Evolutionary conservation across 768 basidiomycete species (phyloP).

Genomic region (Lactarius quietus): DNA sequence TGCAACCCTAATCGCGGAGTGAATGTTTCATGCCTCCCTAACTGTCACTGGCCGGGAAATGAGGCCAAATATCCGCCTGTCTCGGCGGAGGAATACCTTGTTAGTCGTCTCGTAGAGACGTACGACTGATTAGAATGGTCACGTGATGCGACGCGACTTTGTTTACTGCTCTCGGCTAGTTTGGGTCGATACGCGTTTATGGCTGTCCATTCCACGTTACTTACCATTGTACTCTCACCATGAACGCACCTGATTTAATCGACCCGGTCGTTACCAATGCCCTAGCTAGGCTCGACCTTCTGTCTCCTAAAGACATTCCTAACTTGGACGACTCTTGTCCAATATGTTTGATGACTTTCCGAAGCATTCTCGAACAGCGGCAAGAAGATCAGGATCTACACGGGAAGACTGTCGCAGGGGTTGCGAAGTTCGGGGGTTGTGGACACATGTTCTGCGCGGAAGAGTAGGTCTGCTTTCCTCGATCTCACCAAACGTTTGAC

Average conservation of each 20-base stretch:
- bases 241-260: constrained; percentile 3
- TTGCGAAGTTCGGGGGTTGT: constrained; percentile 57
- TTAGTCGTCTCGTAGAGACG: constrained; percentile 61
- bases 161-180: constrained; percentile 19
- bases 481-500: not conserved
- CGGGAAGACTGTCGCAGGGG: constrained; percentile 34
- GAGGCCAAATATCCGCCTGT: constrained; percentile 64
- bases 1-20: constrained; percentile 76
- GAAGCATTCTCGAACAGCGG: constrained; percentile 37
- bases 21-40: constrained; percentile 67
- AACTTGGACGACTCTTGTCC: constrained; percentile 54
- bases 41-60: constrained; percentile 48
- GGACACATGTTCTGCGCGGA: constrained; percentile 65
- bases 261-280: constrained; percentile 15
- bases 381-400: constrained; percentile 19
- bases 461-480: constrained; percentile 44
- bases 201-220: not conserved
- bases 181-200: constrained; percentile 1
- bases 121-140: constrained; percentile 35
- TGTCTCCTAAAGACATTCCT: constrained; percentile 17
- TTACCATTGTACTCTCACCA: not conserved
- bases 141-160: constrained; percentile 26
- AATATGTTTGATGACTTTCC: constrained; percentile 59
- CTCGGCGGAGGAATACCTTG: constrained; percentile 73
- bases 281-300: constrained; percentile 12